Evolutionary conservation across 495 filamentous ascomycete genomes (phyloP), one percentile per base, ranked within the genome.

Genomic region (Filosporella fistucella): DNA sequence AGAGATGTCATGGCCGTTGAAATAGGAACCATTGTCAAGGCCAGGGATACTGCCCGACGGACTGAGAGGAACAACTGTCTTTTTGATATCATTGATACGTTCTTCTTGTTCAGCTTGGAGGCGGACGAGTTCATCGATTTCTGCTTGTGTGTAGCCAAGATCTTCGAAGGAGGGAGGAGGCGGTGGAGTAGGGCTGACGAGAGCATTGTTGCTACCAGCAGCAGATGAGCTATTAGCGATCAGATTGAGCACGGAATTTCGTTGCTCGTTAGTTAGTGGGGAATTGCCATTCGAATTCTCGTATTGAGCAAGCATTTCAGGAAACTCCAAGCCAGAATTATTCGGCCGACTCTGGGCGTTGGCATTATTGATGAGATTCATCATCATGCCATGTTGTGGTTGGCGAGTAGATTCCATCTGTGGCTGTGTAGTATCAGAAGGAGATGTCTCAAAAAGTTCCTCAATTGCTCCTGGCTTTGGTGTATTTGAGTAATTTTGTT

Each of bases 1-100:
- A 63, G 21, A 63, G 61, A 47, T 53, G 66, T 54, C 51, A 12
- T 5, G 36, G 9, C 33, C 60, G 43, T 67, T 67, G 34, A 73
- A 76, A 51, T 72, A 75, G n/a, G 14, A 41, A 47, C 44, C 45
- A 12, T 54, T 51, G 44, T 59, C 64, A 2, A 94, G 61, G 9
- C 88, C 89, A 1, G 89, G 88, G 41, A 96, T 93, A 14, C 73
- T 72, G 11, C 89, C 89, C 4, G 77, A 86, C 0, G 89, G 89
- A 57, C 82, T 88, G 23, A 94, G 69, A 1, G 90, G 89, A 24
- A 85, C 81, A 18, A 96, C 70, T 0, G 86, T 60, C 26, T 77
- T 76, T 42, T 78, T 76, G 20, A 96, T 68, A 44, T 85, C 77
- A 45, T 86, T 76, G 5, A 96, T 78, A 17, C 84, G 81, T 26